A percentile compares a stretch with the other conserved stretches of the same genome.
phyloP scores from a whole-genome alignment of 768 basidiomycete species.

The Hygrocybe punicea region DNA sequence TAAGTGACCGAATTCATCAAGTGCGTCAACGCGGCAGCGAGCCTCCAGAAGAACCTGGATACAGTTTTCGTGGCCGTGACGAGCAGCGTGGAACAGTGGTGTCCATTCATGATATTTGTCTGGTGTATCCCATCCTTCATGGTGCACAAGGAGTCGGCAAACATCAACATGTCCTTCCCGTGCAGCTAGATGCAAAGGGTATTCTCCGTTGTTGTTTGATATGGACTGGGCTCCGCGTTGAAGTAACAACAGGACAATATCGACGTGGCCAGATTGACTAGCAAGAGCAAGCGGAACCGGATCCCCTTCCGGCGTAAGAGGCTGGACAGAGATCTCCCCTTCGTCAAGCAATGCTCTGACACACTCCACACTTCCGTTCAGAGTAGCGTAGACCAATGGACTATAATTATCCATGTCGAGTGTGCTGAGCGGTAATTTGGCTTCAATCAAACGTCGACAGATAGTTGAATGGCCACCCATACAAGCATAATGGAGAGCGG shows the following conservation, averaged over 20 bases:
- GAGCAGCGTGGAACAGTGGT: slow-evolving; percentile 91
- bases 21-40: slow-evolving; percentile 67
- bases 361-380: slow-evolving; percentile 78
- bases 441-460: slow-evolving; percentile 72
- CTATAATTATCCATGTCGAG: slow-evolving; percentile 93
- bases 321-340: slow-evolving; percentile 62
- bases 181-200: slow-evolving; percentile 93
- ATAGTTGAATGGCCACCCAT: slow-evolving; percentile 84
- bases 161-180: slow-evolving; percentile 87
- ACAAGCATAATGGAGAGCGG: slow-evolving; percentile 91
- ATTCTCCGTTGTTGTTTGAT: slow-evolving; percentile 94
- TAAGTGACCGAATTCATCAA: slow-evolving; percentile 81
- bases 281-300: slow-evolving; percentile 87
- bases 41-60: slow-evolving; percentile 76
- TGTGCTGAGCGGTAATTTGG: slow-evolving; percentile 59
- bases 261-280: slow-evolving; percentile 82
- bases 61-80: slow-evolving; percentile 75
- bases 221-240: slow-evolving; percentile 71
- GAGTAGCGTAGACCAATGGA: slow-evolving; percentile 90
- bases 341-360: slow-evolving; percentile 78
- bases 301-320: slow-evolving; percentile 57
- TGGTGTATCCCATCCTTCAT: slow-evolving; percentile 76
- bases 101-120: slow-evolving; percentile 99
- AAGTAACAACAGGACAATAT: slow-evolving; percentile 76
- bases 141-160: slow-evolving; percentile 68